Base-by-base conservation (phyloP, 192 early-diverging fungal species). In the Podila horticola region DNA sequence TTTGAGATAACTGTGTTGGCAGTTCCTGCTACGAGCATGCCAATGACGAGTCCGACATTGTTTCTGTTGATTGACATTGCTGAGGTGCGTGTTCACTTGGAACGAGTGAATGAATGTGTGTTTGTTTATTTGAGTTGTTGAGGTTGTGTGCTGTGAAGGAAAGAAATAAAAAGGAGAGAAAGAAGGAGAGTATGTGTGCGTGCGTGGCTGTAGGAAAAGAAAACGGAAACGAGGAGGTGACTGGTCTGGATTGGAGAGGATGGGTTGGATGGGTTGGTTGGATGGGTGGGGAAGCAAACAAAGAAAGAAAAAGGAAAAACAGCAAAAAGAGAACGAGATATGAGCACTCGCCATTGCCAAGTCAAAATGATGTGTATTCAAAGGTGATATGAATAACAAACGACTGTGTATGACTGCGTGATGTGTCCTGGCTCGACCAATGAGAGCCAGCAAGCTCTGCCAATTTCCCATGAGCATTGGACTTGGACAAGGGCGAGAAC, bases 21-120 rank as follows among this genome's bases (percentile, higher is more conserved):
- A 33, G 90, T 94, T 76, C 93, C 93, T 33, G 92, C 91, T 55
- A 90, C 72, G 52, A 94, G 86, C 93, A 94, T 94, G 74, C 93
- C 93, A 7, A 84, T 82, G 33, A 92, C 88, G 38, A 94, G 85
- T 52, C 34, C 77, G 67, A 81, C 62, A 65, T 81, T 81, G 62
- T 57, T 36, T 69, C 63, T 64, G 66, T 73, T 81, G 67, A 81
- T 81, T 34, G 77, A 81, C 77, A 81, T 79, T 75, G 72, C 24
- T 61, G 17, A 57, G 22, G 30, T 9, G 19, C 3, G n/a, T 15
- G 20, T n/a, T 1, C 17, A 19, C 17, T 50, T 55, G 38, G 11
- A 57, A 34, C 22, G 51, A 50, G 31, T 22, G n/a, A 34, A 45
- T 24, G 55, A 62, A 1, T 31, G 28, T 15, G 41, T 28, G 28